phyloP scores from a whole-genome alignment of 2,329 filamentous ascomycete genomes.

The Fusarium sp. region DNA sequence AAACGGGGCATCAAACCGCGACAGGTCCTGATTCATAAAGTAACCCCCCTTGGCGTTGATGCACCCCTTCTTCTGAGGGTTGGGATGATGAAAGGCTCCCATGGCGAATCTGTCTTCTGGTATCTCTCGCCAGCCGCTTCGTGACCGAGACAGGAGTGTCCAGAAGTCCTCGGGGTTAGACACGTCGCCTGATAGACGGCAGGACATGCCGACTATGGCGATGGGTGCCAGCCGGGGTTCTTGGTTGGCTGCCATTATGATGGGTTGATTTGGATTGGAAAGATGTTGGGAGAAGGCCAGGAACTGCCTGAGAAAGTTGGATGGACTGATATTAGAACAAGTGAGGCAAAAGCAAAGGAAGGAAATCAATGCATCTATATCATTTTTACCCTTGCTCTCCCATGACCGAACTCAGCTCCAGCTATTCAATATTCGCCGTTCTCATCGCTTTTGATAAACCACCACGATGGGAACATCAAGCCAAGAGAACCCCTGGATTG shows the following conservation, averaged over 20 bases:
- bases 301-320: not conserved
- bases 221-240: constrained; percentile 45
- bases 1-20: constrained; percentile 62
- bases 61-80: constrained; percentile 54
- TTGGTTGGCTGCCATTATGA: not conserved
- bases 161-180: constrained; percentile 56
- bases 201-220: constrained; percentile 60
- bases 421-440: not conserved
- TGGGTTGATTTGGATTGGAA: not conserved
- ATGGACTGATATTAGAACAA: not conserved
- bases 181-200: constrained; percentile 57
- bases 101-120: constrained; percentile 60
- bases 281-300: not conserved
- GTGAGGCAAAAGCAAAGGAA: not conserved
- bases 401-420: not conserved
- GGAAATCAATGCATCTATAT: not conserved
- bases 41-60: constrained; percentile 51
- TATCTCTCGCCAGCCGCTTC: constrained; percentile 54
- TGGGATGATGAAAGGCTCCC: constrained; percentile 54
- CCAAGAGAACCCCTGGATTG: not conserved
- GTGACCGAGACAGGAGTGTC: constrained; percentile 54
- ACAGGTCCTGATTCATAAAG: constrained; percentile 59
- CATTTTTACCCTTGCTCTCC: not conserved
- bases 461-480: not conserved
- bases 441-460: not conserved